Base-by-base conservation (phyloP, 495 filamentous ascomycete species). In the Daldinia decipiens region DNA sequence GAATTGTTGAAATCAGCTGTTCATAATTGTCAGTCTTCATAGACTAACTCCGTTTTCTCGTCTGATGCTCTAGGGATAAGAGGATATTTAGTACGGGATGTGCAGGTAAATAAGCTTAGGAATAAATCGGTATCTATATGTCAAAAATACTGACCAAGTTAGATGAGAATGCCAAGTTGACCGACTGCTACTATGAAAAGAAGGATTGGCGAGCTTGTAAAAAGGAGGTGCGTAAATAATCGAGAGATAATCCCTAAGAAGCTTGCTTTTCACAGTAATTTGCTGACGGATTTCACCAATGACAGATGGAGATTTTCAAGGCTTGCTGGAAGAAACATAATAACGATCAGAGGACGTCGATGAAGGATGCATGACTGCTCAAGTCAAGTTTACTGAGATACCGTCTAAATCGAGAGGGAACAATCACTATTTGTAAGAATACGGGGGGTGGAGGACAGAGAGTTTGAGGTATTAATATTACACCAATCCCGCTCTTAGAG, bases 51-150 rank as follows among this genome's bases (percentile, higher is more conserved):
- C 1, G 4, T 45, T 59, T 27, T 34, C 34, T 5, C 4, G 19
- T 54, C 26, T 70, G 34, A 29, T 58, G 56, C 32, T 43, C 66
- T 73, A 85, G 83, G 83, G 93, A 99, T 83, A 95, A 98, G 87
- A 87, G 95, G 74, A 99, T 99, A 75, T 95, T 92, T 82, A 97
- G 93, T 80, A 98, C 95, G 5, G 95, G 95, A 31, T 99, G 95
- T 73, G 87, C 95, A 78, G 87, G 95, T 97, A 82, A 65, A 83
- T 78, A 19, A 54, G 55, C 26, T 43, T 54, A 29, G 62, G 26
- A 29, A 19, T 51, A 64, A 24, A 9, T 36, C 54, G 59, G 55
- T 57, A n/a, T 29, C 24, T 55, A 54, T 32, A 32, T 24, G 36
- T 52, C 31, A 9, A 50, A 50, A 52, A 60, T 57, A 24, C 62